Base-by-base conservation (phyloP, 352 stramenopile genomes). In the Blastocystis sp. region DNA sequence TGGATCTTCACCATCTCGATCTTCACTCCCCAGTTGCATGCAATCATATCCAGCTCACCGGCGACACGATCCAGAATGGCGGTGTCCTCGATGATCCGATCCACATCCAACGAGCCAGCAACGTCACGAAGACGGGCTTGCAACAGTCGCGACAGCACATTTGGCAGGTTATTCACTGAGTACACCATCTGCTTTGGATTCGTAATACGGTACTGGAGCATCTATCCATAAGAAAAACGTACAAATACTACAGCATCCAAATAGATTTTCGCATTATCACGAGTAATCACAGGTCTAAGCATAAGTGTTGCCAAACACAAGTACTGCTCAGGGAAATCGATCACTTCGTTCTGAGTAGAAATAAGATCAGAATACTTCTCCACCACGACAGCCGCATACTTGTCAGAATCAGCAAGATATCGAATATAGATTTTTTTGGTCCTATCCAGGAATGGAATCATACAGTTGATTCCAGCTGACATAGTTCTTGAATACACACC, bases 1-100 rank as follows among this genome's bases (percentile, higher is more conserved):
- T 92, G 90, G 61, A 92, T 92, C 77, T 92, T 92, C 43, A 92
- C 90, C 63, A 92, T 90, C 13, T 91, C 68, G 41, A 92, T 90
- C 47, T 91, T 91, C 37, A 92, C 90, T 41, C 90, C 90, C 82
- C 90, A 92, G 20, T 45, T 47, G 39, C 55, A 53, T 70, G 87
- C 87, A 62, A 90, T 90, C 29, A 66, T 62, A 41, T 91, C 76
- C 87, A 92, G 89, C 23, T 91, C 68, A 13, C 89, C 90, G 18
- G 88, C 79, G 37, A 92, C 90, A 64, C 90, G 90, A 73, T 91
- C 87, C 90, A 91, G 84, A 61, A 84, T 88, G 6, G 90, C 90
- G 13, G 90, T 92, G 79, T 91, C 90, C 79, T 92, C 90, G 59
- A 92, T 92, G 43, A 92, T 91, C 39, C 90, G 90, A 62, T 92